A percentile compares a stretch with the other conserved stretches of the same genome.
These are phyloP conservation scores for Escovopsis weberi DNA, from an alignment of 2,329 filamentous ascomycete species.

Conservation along the genomic window DNA sequence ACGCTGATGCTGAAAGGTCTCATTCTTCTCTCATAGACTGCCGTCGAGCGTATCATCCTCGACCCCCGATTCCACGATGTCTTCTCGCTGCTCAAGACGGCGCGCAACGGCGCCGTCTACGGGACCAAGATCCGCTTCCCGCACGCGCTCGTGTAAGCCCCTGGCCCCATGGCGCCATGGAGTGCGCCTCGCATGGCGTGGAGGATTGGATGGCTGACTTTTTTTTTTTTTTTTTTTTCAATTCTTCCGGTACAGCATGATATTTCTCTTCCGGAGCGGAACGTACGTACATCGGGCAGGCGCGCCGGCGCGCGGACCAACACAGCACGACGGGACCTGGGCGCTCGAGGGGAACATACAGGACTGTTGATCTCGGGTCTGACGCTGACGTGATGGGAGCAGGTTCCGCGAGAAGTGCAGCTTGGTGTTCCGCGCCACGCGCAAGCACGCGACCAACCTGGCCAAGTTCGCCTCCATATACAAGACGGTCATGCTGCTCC, in stretches of 20 bases:
- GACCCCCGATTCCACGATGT: constrained; percentile 76
- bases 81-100: constrained; percentile 75
- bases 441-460: constrained; percentile 81
- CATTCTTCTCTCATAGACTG: constrained; percentile 33
- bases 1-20: not conserved
- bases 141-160: constrained; percentile 66
- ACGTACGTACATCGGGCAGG: constrained; percentile 37
- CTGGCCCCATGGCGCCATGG: too few species aligned
- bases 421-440: constrained; percentile 73
- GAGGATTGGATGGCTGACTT: too few species aligned
- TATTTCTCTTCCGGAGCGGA: constrained; percentile 88
- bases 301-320: too few species aligned
- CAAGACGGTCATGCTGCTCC: constrained; percentile 64
- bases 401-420: constrained; percentile 59
- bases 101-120: constrained; percentile 94
- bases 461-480: constrained; percentile 85
- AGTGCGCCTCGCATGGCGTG: too few species aligned
- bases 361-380: too few species aligned
- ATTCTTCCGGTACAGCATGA: constrained; percentile 49
- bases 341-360: not conserved
- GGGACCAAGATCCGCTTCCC: constrained; percentile 96
- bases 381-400: not conserved
- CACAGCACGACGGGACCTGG: too few species aligned
- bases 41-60: constrained; percentile 61
- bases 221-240: too few species aligned